These are phyloP conservation scores for Allium fistulosum DNA, from an alignment of 106 monocot species.

Conservation along the genomic window DNA sequence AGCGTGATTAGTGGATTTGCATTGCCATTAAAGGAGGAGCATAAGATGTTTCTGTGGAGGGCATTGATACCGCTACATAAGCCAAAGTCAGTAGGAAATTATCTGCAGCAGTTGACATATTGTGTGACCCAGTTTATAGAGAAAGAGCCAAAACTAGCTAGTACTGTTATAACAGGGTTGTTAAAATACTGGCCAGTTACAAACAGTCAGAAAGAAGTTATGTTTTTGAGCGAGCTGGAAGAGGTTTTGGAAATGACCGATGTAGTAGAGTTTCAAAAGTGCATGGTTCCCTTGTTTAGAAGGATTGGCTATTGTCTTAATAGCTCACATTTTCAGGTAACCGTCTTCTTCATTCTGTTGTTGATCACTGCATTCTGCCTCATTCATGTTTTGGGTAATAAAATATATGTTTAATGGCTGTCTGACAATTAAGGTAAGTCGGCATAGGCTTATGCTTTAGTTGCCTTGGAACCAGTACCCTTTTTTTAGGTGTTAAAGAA, in stretches of 20 bases:
- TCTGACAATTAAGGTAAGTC: too few species aligned
- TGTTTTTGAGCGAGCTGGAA: conserved; percentile 90
- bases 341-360: not conserved
- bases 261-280: conserved; percentile 64
- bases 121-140: conserved; percentile 79
- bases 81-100: conserved; percentile 61
- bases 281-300: conserved; percentile 75
- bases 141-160: conserved; percentile 73
- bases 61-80: conserved; percentile 81
- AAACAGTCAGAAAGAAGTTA: conserved; percentile 87
- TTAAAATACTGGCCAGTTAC: conserved; percentile 87
- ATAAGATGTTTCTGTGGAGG: conserved; percentile 73
- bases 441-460: too few species aligned
- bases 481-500: too few species aligned
- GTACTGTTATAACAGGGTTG: conserved; percentile 55
- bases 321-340: conserved; percentile 88
- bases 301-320: conserved; percentile 65
- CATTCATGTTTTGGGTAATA: too few species aligned
- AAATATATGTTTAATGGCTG: too few species aligned
- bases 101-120: conserved; percentile 83
- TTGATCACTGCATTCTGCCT: too few species aligned
- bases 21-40: conserved; percentile 83
- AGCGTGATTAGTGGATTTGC: conserved; percentile 95
- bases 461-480: too few species aligned
- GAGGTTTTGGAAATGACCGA: conserved; percentile 68